A percentile compares a stretch with the other conserved stretches of the same genome.
phyloP scores from a whole-genome alignment of 2,329 filamentous ascomycete species.

The Aspergillus tanneri region DNA sequence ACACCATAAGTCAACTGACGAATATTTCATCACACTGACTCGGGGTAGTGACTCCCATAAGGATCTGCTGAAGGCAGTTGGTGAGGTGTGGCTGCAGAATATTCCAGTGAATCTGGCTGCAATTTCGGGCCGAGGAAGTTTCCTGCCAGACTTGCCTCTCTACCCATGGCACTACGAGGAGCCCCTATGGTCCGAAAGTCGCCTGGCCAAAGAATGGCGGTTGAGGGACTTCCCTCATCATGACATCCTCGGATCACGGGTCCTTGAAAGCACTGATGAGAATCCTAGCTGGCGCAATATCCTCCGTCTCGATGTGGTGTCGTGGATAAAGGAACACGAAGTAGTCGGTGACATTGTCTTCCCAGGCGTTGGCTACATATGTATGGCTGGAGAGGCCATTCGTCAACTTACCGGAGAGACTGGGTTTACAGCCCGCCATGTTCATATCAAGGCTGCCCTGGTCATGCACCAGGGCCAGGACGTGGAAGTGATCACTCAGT shows the following conservation, averaged over 20 bases:
- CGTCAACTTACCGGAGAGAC: conserved; percentile 24
- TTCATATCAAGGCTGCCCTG: conserved; percentile 9
- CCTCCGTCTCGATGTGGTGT: background rate
- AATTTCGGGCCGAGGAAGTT: background rate
- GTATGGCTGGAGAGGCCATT: conserved; percentile 31
- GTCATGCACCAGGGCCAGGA: conserved; percentile 12
- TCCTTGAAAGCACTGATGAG: conserved; percentile 5
- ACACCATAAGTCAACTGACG: no score
- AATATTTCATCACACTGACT: no score
- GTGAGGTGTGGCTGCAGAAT: conserved; percentile 5
- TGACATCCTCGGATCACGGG: conserved; percentile 29
- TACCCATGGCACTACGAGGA: conserved; percentile 29
- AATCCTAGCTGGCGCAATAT: background rate
- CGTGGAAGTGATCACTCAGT: conserved; percentile 18
- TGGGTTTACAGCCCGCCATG: background rate
- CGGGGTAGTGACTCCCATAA: no score
- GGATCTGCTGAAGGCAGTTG: no score
- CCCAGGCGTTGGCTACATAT: background rate
- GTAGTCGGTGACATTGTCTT: background rate
- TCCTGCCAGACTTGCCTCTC: conserved; percentile 27
- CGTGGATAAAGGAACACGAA: background rate
- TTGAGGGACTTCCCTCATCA: conserved; percentile 16
- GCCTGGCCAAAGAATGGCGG: conserved; percentile 24
- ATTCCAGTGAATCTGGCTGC: conserved; percentile 13
- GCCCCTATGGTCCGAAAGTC: conserved; percentile 28